These are phyloP conservation scores for Naganishia albida DNA, from an alignment of 1,284 basidiomycete genomes.

Conservation along the genomic window DNA sequence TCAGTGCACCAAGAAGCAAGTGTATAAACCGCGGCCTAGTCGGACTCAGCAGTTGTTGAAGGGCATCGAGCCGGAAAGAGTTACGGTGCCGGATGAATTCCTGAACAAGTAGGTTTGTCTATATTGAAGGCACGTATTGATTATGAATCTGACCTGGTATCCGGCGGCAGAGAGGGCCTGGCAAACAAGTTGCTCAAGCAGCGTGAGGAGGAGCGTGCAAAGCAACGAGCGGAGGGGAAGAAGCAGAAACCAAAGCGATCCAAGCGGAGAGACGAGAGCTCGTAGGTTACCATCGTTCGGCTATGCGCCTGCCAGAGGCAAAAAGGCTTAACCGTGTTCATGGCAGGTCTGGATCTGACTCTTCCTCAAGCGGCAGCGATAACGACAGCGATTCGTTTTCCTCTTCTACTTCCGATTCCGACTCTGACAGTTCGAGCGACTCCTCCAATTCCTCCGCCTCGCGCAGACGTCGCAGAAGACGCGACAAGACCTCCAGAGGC, in stretches of 20 bases:
- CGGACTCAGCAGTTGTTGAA: slow-evolving; percentile 46
- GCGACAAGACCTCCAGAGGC: background rate
- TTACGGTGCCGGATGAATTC: slow-evolving; percentile 55
- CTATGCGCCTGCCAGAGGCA: background rate
- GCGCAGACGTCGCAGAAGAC: slow-evolving; percentile 1
- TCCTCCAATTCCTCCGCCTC: slow-evolving; percentile 1
- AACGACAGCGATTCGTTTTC: slow-evolving; percentile 33
- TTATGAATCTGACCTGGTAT: background rate
- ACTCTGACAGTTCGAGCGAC: slow-evolving; percentile 27
- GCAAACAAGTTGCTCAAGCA: slow-evolving; percentile 52
- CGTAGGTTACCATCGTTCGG: slow-evolving; percentile 10
- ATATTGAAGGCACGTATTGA: background rate
- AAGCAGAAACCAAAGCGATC: slow-evolving; percentile 36
- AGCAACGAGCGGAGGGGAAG: slow-evolving; percentile 25
- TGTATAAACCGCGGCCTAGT: slow-evolving; percentile 49
- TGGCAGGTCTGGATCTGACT: slow-evolving; percentile 35
- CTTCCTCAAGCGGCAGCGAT: slow-evolving; percentile 28
- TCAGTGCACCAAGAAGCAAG: slow-evolving; percentile 50
- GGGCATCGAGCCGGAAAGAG: slow-evolving; percentile 38
- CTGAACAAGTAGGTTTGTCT: slow-evolving; percentile 35
- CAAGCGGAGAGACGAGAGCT: slow-evolving; percentile 17
- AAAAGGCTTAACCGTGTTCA: background rate
- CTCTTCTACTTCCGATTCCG: slow-evolving; percentile 38
- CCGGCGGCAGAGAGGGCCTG: slow-evolving; percentile 38
- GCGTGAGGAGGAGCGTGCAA: slow-evolving; percentile 46